phyloP scores from a whole-genome alignment of 371 early-diverging fungal species.

The Circinella umbellata region DNA sequence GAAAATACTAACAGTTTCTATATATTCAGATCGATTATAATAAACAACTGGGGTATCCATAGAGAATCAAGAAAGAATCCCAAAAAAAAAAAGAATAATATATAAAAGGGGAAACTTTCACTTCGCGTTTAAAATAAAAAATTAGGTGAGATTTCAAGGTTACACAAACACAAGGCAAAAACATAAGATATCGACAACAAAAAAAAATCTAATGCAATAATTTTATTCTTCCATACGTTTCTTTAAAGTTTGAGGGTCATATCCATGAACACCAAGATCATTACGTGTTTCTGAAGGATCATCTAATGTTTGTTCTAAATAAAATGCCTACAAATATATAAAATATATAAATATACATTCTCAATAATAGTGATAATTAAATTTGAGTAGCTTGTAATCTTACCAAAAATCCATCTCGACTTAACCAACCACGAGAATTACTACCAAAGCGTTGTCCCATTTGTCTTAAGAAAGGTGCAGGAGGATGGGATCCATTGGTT shows the following conservation, averaged over 20 bases:
- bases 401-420: constrained; percentile 60
- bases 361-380: not conserved
- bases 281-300: constrained; percentile 65
- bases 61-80: not conserved
- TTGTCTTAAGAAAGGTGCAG: constrained; percentile 55
- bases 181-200: not conserved
- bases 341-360: no score
- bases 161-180: not conserved
- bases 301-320: constrained; percentile 64
- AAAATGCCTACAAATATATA: constrained; percentile 45
- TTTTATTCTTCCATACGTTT: constrained; percentile 35
- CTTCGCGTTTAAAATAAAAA: no score
- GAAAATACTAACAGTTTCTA: constrained; percentile 75
- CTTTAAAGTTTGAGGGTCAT: constrained; percentile 45
- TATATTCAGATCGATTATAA: constrained; percentile 77
- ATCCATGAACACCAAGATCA: constrained; percentile 62
- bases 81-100: no score
- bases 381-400: not conserved
- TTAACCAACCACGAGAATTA: constrained; percentile 53
- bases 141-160: not conserved
- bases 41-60: constrained; percentile 78
- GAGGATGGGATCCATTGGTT: constrained; percentile 66
- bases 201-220: no score
- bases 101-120: no score
- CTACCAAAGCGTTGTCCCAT: constrained; percentile 63